Conservation (phyloP, 192 early-diverging fungal species). For the Backusella tuberculispora region DNA sequence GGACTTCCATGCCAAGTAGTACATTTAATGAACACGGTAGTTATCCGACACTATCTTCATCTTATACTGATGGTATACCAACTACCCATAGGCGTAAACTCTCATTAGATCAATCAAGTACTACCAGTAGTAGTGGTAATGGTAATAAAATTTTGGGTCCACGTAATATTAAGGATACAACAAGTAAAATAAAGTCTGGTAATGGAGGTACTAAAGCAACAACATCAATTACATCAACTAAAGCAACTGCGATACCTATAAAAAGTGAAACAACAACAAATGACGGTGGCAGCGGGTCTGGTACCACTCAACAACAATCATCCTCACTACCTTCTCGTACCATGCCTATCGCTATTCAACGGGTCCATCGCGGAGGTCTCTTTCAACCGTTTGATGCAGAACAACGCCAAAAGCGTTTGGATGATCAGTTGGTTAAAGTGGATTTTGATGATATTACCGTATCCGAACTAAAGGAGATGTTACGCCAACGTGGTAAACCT, state of each 20-base stretch:
- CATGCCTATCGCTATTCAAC: slow-evolving; percentile 41
- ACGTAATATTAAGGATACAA: not conserved
- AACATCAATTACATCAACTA: not conserved
- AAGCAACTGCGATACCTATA: not conserved
- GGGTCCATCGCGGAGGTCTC: slow-evolving; percentile 19
- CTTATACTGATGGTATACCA: not conserved
- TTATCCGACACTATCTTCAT: slow-evolving; percentile 6
- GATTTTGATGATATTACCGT: slow-evolving; percentile 82
- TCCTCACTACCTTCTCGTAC: slow-evolving; percentile 35
- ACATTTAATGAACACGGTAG: not conserved
- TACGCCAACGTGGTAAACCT: slow-evolving; percentile 68
- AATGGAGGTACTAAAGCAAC: slow-evolving; percentile 4
- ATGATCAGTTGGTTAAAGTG: slow-evolving; percentile 64
- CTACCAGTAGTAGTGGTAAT: not conserved
- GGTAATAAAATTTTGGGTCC: not conserved
- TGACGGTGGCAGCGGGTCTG: not conserved
- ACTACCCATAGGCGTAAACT: not conserved
- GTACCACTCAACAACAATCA: slow-evolving; percentile 12
- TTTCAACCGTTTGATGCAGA: slow-evolving; percentile 40
- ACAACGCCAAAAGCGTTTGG: slow-evolving; percentile 60
- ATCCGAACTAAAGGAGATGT: slow-evolving; percentile 72
- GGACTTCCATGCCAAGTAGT: not conserved
- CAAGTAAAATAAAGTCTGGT: not conserved
- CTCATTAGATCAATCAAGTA: not conserved
- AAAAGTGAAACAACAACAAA: not conserved